Conservation (phyloP, 2,329 filamentous ascomycete species). For the Stylonectria norvegica region DNA sequence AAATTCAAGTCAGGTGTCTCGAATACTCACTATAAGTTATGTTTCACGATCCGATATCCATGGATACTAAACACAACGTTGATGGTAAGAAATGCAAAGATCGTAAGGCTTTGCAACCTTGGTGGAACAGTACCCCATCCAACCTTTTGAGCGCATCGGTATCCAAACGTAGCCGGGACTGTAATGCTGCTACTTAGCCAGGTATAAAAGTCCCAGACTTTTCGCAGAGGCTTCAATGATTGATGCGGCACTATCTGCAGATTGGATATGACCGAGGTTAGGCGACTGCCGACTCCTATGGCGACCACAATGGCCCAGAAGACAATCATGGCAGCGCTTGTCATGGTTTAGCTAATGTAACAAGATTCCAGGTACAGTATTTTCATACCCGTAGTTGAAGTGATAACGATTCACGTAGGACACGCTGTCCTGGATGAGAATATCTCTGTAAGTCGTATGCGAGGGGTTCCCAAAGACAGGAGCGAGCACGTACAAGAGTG, state of each 20-base stretch:
- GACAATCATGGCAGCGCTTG: slow-evolving; percentile 33
- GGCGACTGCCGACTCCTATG: slow-evolving; percentile 34
- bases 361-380: accelerated
- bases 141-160: slow-evolving; percentile 40
- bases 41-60: slow-evolving; percentile 36
- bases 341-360: background rate
- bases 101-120: slow-evolving; percentile 40
- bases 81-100: slow-evolving; percentile 36
- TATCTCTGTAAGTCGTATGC: background rate
- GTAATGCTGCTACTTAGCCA: slow-evolving; percentile 35
- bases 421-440: slow-evolving; percentile 31
- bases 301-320: slow-evolving; percentile 41
- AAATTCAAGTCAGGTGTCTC: too few species aligned
- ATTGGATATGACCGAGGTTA: slow-evolving; percentile 14
- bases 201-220: slow-evolving; percentile 4
- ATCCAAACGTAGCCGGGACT: slow-evolving; percentile 43
- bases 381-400: slow-evolving; percentile 35
- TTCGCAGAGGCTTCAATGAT: background rate
- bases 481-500: slow-evolving; percentile 32
- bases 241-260: slow-evolving; percentile 2
- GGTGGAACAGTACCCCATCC: slow-evolving; percentile 45
- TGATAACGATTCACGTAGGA: slow-evolving; percentile 36
- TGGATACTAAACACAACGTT: slow-evolving; percentile 36
- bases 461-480: too few species aligned
- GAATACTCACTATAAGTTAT: slow-evolving; percentile 39